Percentiles rank a stretch among this genome's conserved stretches.
Evolutionary conservation across 495 filamentous ascomycete species (phyloP).

Genomic region (Trypethelium eluteriae): DNA sequence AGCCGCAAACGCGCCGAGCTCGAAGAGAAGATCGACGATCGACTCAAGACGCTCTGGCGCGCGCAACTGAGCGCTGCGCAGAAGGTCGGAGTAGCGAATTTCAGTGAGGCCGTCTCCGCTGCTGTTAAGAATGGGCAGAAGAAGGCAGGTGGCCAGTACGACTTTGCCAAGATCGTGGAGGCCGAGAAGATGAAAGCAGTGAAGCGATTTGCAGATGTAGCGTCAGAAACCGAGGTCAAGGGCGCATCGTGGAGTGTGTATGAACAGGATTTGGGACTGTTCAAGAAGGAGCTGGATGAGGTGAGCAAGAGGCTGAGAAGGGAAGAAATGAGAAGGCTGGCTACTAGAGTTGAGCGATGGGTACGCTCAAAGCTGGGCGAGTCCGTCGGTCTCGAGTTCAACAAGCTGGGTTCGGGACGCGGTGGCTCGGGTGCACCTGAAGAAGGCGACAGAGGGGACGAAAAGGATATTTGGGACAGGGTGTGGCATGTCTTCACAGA

Average conservation of each 20-base stretch:
- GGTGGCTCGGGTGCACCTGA: constrained; percentile 74
- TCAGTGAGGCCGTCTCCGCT: constrained; percentile 74
- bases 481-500: constrained; percentile 82
- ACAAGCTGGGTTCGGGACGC: constrained; percentile 79
- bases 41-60: constrained; percentile 80
- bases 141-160: constrained; percentile 67
- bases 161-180: constrained; percentile 90
- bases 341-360: constrained; percentile 83
- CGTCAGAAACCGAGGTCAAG: constrained; percentile 61
- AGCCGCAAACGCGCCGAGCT: constrained; percentile 75
- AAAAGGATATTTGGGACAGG: constrained; percentile 91
- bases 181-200: constrained; percentile 69
- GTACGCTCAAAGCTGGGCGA: constrained; percentile 80
- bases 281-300: constrained; percentile 76
- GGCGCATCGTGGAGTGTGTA: constrained; percentile 77
- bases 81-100: constrained; percentile 77
- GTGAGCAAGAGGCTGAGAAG: constrained; percentile 73
- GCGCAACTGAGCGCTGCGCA: constrained; percentile 80
- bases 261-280: constrained; percentile 52
- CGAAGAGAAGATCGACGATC: constrained; percentile 72
- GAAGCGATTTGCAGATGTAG: constrained; percentile 68
- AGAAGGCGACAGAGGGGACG: constrained; percentile 57
- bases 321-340: constrained; percentile 92
- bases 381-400: constrained; percentile 87
- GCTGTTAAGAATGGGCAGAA: constrained; percentile 88